Evolutionary conservation across 768 basidiomycete species (phyloP), one percentile per base, ranked within the genome.

Genomic region (Auricularia sp.): DNA sequence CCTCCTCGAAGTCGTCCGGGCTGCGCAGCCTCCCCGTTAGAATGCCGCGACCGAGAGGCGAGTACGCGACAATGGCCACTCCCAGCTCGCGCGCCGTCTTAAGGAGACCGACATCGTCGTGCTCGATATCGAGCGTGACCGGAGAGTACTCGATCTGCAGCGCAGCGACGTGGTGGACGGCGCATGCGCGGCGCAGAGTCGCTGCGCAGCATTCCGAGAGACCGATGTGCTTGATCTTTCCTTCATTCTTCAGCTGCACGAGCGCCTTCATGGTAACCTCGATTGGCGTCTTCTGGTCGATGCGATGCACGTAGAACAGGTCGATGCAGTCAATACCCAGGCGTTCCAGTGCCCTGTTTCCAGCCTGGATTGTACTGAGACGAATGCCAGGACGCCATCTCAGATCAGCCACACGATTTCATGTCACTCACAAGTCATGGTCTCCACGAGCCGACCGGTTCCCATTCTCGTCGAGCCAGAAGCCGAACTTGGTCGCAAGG

Each of bases 31-130:
- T 69, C 5, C 75, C 76, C 7, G 70, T 76, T n/a, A 79, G 64
- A 18, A 79, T 70, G 14, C 79, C 79, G 51, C 75, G 72, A 2
- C 77, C 76, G 16, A 76, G 68, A 7, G 76, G 76, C 24, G 70
- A 70, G 45, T 77, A 77, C 14, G 73, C 72, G 3, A 77, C 74
- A 42, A 77, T 62, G 18, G 70, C 69, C 3, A 76, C 71, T 2
- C 76, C 76, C 21, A 70, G 65, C 66, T 75, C 75, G 39, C 70
- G 29, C 21, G 70, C 71, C 11, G 71, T 68, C 18, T 70, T 70
- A 37, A 74, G 61, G 37, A 78, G 51, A 11, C 72, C 75, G 47
- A 67, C 67, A 34, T 66, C 64, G 29, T 66, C 64, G 21, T 64
- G 45, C 64, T 72, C 68, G 29, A 66, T 63, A 47, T 47, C 42